These are phyloP conservation scores for Crithidia sp. DNA, from an alignment of 208 protist genomes.

Conservation along the genomic window DNA sequence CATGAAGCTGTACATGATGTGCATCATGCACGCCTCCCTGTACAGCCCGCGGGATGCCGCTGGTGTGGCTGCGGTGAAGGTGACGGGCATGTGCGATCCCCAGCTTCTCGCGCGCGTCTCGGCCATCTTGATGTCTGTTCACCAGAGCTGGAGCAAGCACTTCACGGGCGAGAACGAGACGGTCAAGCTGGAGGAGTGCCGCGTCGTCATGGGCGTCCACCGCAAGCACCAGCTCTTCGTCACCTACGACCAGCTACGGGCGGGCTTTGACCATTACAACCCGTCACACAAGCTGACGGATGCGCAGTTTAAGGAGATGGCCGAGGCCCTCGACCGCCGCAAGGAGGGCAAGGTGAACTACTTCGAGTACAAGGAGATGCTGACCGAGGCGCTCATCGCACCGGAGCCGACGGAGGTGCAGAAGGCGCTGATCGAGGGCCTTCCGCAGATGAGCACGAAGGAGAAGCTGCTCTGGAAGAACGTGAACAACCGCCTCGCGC, in stretches of 20 bases:
- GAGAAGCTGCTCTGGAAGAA: constrained; percentile 83
- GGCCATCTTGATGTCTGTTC: constrained; percentile 87
- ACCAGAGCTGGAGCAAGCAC: constrained; percentile 78
- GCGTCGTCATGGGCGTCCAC: constrained; percentile 77
- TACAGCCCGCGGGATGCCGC: constrained; percentile 61
- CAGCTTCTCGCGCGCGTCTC: constrained; percentile 91
- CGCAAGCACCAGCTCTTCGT: constrained; percentile 70
- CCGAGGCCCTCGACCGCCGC: constrained; percentile 62
- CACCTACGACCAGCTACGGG: constrained; percentile 67
- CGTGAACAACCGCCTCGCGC: constrained; percentile 64
- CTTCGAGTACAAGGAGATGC: constrained; percentile 85
- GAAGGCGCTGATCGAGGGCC: constrained; percentile 54
- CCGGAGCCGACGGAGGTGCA: constrained; percentile 62
- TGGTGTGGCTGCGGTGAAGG: constrained; percentile 90
- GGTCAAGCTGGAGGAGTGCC: constrained; percentile 87
- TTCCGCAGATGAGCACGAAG: constrained; percentile 70
- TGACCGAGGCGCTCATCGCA: constrained; percentile 77
- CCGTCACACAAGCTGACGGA: constrained; percentile 45
- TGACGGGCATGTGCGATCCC: constrained; percentile 93
- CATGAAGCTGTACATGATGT: constrained; percentile 93
- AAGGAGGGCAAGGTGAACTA: constrained; percentile 87
- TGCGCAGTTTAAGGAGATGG: constrained; percentile 59
- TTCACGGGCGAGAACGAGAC: constrained; percentile 74
- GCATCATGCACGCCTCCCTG: constrained; percentile 86
- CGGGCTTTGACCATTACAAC: constrained; percentile 53